phyloP scores from a whole-genome alignment of 805 yeast genomes.

The Saccharomycopsis schoenii region DNA sequence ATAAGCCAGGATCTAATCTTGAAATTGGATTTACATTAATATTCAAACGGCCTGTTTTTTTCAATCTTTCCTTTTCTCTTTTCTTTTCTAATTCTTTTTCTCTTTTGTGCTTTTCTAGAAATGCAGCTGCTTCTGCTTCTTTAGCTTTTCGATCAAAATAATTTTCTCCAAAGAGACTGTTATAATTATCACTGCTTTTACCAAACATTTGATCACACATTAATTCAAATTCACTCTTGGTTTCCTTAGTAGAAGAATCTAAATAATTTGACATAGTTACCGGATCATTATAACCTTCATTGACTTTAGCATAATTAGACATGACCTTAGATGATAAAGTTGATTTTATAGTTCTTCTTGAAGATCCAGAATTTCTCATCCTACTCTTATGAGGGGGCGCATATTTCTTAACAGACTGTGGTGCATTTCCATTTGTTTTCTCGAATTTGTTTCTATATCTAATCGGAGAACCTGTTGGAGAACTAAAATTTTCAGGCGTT shows the following conservation, averaged over 20 bases:
- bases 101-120: background rate
- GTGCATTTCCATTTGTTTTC: background rate
- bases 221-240: constrained; percentile 15
- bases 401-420: background rate
- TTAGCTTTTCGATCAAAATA: constrained; percentile 12
- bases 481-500: background rate
- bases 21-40: constrained; percentile 11
- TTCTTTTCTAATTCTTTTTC: constrained; percentile 2
- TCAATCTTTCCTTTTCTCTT: constrained; percentile 2
- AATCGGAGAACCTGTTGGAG: constrained; percentile 4
- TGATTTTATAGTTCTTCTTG: constrained; percentile 11
- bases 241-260: constrained; percentile 10
- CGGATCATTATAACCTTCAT: background rate
- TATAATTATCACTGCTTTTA: constrained; percentile 6
- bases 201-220: constrained; percentile 17
- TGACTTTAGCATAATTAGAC: constrained; percentile 7
- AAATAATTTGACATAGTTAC: constrained; percentile 1
- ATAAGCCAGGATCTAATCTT: constrained; percentile 17
- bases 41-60: constrained; percentile 1
- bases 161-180: constrained; percentile 15
- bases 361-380: constrained; percentile 6
- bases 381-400: background rate
- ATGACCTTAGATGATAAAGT: constrained; percentile 15
- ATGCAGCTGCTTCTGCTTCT: background rate
- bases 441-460: background rate